These are phyloP conservation scores for Phylloporus sp. DNA, from an alignment of 1,284 basidiomycete genomes.

Conservation along the genomic window DNA sequence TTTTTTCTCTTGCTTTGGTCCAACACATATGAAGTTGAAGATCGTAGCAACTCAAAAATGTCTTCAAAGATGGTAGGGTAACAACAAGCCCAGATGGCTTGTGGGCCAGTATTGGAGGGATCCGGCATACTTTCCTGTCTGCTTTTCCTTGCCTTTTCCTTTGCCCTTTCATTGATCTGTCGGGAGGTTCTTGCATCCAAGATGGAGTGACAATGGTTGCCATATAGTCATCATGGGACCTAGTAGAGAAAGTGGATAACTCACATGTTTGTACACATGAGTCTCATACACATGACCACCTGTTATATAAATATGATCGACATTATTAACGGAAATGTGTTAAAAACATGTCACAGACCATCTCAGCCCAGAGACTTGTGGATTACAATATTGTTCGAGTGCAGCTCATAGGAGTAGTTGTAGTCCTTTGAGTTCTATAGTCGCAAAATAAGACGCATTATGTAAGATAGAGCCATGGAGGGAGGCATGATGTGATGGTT, in stretches of 20 bases:
- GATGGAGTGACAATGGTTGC: slow-evolving; percentile 44
- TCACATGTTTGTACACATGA: slow-evolving; percentile 61
- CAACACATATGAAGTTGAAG: slow-evolving; percentile 54
- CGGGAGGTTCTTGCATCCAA: not conserved
- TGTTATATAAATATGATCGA: slow-evolving; percentile 4
- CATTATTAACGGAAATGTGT: too few relatives aligned
- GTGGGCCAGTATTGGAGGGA: slow-evolving; percentile 17
- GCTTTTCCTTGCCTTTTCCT: slow-evolving; percentile 23
- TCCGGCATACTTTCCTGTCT: slow-evolving; percentile 18
- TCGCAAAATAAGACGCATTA: slow-evolving; percentile 83
- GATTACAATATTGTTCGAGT: slow-evolving; percentile 66
- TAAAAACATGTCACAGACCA: slow-evolving; percentile 45
- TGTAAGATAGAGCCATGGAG: slow-evolving; percentile 83
- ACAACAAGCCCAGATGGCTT: slow-evolving; percentile 73
- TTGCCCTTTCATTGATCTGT: slow-evolving; percentile 23
- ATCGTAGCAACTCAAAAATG: slow-evolving; percentile 55
- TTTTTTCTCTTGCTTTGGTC: slow-evolving; percentile 43
- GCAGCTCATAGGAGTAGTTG: slow-evolving; percentile 52
- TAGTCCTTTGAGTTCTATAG: slow-evolving; percentile 74
- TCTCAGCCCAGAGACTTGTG: slow-evolving; percentile 58
- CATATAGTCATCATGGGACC: slow-evolving; percentile 82
- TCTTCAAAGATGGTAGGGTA: slow-evolving; percentile 76
- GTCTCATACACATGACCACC: slow-evolving; percentile 66
- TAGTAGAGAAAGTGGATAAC: too few relatives aligned
- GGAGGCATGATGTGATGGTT: slow-evolving; percentile 87